phyloP scores from a whole-genome alignment of 495 filamentous ascomycete genomes.

The Talaromyces wortmannii region DNA sequence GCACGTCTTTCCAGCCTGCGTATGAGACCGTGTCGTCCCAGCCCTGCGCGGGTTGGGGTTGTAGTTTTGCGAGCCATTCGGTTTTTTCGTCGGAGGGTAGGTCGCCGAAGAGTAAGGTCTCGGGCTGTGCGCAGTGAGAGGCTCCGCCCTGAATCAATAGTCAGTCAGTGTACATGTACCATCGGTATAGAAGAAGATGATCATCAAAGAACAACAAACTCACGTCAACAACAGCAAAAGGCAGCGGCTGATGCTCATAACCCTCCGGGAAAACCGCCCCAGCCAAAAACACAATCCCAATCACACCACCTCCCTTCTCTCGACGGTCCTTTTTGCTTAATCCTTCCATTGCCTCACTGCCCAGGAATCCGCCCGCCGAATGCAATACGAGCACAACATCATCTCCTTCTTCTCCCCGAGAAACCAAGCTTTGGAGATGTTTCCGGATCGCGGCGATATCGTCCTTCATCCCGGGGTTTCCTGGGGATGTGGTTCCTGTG shows the following conservation, averaged over 20 bases:
- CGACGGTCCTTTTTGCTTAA: slow-evolving; percentile 5
- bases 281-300: slow-evolving; percentile 15
- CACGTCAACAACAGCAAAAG: slow-evolving; percentile 13
- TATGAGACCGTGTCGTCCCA: slow-evolving; percentile 16
- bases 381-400: slow-evolving; percentile 29
- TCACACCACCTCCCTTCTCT: slow-evolving; percentile 10
- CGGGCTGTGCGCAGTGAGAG: slow-evolving; percentile 2
- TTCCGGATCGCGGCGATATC: slow-evolving; percentile 15
- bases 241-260: slow-evolving; percentile 10
- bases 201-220: neutral
- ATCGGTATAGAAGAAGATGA: neutral
- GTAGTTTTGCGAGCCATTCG: slow-evolving; percentile 11
- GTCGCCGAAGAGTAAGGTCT: slow-evolving; percentile 10
- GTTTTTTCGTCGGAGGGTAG: slow-evolving; percentile 4
- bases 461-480: slow-evolving; percentile 13
- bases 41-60: slow-evolving; percentile 9
- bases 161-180: neutral
- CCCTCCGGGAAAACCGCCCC: slow-evolving; percentile 13
- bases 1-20: slow-evolving; percentile 21
- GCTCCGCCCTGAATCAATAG: neutral
- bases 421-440: slow-evolving; percentile 8
- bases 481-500: slow-evolving; percentile 15
- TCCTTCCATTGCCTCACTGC: slow-evolving; percentile 22
- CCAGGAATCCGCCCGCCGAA: slow-evolving; percentile 29
- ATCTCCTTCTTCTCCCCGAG: slow-evolving; percentile 18